Conservation (phyloP, 2,329 filamentous ascomycete species). For the Cladosporium sphaerospermum region DNA sequence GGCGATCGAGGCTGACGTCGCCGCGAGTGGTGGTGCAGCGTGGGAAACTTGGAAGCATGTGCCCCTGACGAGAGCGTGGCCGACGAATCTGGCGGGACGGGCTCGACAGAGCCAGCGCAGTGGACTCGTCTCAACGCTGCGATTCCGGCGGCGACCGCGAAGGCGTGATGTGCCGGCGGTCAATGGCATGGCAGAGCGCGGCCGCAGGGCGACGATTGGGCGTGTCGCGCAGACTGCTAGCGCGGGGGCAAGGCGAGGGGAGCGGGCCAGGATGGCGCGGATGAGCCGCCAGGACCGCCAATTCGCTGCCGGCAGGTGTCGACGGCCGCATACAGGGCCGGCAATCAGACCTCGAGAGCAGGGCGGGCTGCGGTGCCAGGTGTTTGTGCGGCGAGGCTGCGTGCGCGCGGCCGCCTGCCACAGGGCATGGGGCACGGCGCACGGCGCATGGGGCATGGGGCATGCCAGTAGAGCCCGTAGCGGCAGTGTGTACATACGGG, state of each 20-base stretch:
- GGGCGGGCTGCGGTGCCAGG: neutral
- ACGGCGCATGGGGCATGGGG: no score
- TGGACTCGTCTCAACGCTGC: no score
- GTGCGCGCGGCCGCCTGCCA: neutral
- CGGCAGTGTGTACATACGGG: no score
- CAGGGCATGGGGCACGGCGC: no score
- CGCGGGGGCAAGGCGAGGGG: slow-evolving; percentile 6
- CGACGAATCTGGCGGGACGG: no score
- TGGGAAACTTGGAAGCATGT: no score
- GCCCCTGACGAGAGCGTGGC: no score
- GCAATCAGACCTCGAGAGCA: neutral
- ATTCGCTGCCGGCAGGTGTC: slow-evolving; percentile 10
- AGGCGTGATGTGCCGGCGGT: neutral
- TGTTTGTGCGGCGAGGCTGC: slow-evolving; percentile 1
- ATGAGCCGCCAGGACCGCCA: neutral
- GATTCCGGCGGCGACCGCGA: no score
- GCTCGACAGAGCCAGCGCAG: no score
- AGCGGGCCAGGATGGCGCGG: neutral
- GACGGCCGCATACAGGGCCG: neutral
- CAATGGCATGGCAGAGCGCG: slow-evolving; percentile 10
- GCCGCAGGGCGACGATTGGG: slow-evolving; percentile 8
- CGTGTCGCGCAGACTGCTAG: slow-evolving; percentile 1
- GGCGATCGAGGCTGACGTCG: no score
- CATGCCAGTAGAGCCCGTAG: no score
- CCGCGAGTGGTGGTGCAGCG: no score